Evolutionary conservation across 1,139 yeast genomes (phyloP), one percentile per base, ranked within the genome.

Genomic region (Diutina scorzettiae): DNA sequence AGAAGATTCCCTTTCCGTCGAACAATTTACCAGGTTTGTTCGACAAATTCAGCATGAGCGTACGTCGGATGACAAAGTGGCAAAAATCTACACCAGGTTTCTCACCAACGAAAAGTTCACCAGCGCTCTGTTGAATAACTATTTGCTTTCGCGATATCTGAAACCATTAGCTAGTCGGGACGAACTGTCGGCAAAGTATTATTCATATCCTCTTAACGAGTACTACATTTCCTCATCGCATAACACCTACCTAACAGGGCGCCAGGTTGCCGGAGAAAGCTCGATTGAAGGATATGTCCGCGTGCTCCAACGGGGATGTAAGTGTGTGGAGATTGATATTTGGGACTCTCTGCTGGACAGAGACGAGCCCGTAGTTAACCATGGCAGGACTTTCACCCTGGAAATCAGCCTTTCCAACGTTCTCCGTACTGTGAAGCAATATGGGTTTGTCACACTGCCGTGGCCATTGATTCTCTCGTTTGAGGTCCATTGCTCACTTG

Each of bases 161-260:
- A 50, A 63, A 24, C 68, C 73, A 16, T 48, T 28, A 7, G 19
- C 19, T 2, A 51, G 53, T 50, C 51, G 43, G 43, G 47, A 20
- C 44, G 41, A 70, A 59, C 47, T 46, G 1, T 51, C 51, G n/a
- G 52, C 47, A 4, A 41, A 43, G 8, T 82, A 82, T 50, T 74
- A 74, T 51, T 58, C 75, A 2, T 69, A 70, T 31, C 97, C 98
- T 0, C 55, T 93, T 36, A 85, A 78, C 52, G 91, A 87, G 49
- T 93, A 93, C 55, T 87, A 67, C 54, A 82, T 93, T 25, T 85
- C 96, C 0, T 84, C 96, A 0, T 87, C 97, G 0, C 99, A 93
- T 57, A 93, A 93, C 56, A 93, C 98, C 0, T 93, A 91, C 55
- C 64, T 93, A 9, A 62, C 78, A 21, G 98, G 97, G 0, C 70